phyloP scores from a whole-genome alignment of 2,329 filamentous ascomycete genomes.

The Chaetomium sp. region DNA sequence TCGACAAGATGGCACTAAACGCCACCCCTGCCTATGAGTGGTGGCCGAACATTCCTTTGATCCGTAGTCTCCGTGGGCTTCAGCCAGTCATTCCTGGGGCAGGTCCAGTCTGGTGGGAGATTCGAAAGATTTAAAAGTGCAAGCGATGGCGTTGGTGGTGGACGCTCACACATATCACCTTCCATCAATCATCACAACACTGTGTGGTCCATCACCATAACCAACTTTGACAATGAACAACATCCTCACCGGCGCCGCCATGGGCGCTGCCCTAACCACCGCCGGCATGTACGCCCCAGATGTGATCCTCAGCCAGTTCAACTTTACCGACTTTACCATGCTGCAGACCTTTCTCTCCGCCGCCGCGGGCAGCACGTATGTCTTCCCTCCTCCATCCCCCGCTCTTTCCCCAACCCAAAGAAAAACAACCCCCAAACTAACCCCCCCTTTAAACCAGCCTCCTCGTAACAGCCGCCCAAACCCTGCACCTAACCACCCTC shows the following conservation, averaged over 20 bases:
- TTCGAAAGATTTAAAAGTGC: background rate
- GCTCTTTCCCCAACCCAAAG: background rate
- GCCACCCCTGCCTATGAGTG: constrained; percentile 13
- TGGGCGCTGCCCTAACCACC: constrained; percentile 62
- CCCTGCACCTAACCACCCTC: constrained; percentile 47
- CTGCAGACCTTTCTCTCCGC: constrained; percentile 65
- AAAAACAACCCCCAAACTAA: background rate
- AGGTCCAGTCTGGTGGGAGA: background rate
- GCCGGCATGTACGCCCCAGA: constrained; percentile 63
- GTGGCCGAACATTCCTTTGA: constrained; percentile 2
- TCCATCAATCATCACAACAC: background rate
- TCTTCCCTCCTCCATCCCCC: constrained; percentile 20
- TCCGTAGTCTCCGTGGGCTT: background rate
- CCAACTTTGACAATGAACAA: constrained; percentile 26
- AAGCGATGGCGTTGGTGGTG: background rate
- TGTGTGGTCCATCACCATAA: background rate
- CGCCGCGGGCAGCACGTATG: constrained; percentile 63
- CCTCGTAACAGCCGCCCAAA: constrained; percentile 50
- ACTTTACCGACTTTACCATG: constrained; percentile 65
- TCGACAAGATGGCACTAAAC: constrained; percentile 20
- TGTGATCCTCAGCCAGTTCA: constrained; percentile 63
- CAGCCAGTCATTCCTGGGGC: background rate
- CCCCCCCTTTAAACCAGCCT: constrained; percentile 39
- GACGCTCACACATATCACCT: too few relatives aligned
- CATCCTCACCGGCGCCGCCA: constrained; percentile 54